phyloP scores from a whole-genome alignment of 805 yeast species.

The Nakazawaea populi region DNA sequence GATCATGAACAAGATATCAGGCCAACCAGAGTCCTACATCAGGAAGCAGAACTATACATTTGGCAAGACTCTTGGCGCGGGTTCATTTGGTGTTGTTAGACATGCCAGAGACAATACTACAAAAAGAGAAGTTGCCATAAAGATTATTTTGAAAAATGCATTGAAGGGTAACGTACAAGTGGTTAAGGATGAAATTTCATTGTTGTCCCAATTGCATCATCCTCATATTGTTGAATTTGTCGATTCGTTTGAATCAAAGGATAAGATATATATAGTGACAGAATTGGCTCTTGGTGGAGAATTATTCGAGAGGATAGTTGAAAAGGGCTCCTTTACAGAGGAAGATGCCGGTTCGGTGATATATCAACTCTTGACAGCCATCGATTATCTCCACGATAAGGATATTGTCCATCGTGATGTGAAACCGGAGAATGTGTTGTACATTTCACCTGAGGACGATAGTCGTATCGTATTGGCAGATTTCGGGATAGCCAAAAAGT shows the following conservation, averaged over 20 bases:
- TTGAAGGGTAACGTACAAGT: constrained; percentile 59
- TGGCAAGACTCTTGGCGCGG: constrained; percentile 88
- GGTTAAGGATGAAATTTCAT: constrained; percentile 70
- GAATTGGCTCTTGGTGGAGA: constrained; percentile 97
- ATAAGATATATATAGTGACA: constrained; percentile 89
- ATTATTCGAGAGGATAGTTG: constrained; percentile 78
- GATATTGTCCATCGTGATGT: constrained; percentile 91
- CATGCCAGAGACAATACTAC: constrained; percentile 48
- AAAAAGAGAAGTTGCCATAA: constrained; percentile 78
- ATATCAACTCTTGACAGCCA: constrained; percentile 70
- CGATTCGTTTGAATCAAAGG: constrained; percentile 92
- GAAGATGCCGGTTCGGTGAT: constrained; percentile 76
- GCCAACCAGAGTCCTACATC: constrained; percentile 66
- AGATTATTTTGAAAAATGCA: constrained; percentile 82
- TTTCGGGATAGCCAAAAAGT: constrained; percentile 87
- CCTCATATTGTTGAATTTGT: constrained; percentile 85
- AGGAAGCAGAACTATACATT: constrained; percentile 69
- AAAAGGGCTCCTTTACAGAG: constrained; percentile 82
- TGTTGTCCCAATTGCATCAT: constrained; percentile 65
- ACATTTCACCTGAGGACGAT: constrained; percentile 51
- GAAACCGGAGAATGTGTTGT: constrained; percentile 89
- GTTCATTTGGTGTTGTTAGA: constrained; percentile 90
- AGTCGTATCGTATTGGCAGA: constrained; percentile 86
- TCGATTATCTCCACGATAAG: constrained; percentile 66
- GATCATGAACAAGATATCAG: constrained; percentile 49